phyloP scores from a whole-genome alignment of 768 basidiomycete genomes.

The Mrakia frigida region DNA sequence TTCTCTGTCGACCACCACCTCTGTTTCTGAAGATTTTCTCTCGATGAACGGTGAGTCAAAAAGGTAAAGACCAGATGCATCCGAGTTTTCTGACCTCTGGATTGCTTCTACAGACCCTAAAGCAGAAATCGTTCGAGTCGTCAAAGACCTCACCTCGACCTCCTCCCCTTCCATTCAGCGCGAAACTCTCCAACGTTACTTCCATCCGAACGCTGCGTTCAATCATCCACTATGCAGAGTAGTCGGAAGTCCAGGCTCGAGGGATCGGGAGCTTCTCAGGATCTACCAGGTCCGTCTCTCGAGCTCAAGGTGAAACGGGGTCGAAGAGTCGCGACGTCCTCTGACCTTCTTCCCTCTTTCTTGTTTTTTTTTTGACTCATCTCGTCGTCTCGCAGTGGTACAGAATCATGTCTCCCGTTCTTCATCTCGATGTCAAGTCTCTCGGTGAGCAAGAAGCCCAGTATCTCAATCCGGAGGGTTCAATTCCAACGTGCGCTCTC shows the following conservation, averaged over 20 bases:
- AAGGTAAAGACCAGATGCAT: background rate
- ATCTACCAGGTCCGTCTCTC: background rate
- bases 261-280: background rate
- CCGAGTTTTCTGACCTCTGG: background rate
- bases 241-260: background rate
- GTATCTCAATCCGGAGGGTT: no score
- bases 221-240: background rate
- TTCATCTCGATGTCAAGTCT: background rate
- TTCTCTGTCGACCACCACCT: background rate
- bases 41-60: background rate
- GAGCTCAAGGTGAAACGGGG: background rate
- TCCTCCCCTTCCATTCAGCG: conserved; percentile 4
- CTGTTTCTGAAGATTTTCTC: background rate
- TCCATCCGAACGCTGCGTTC: background rate
- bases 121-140: background rate
- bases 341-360: background rate
- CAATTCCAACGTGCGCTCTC: background rate
- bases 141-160: background rate
- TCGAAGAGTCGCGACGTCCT: background rate
- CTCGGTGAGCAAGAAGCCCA: background rate
- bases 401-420: background rate
- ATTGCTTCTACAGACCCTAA: background rate
- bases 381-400: background rate
- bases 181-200: background rate
- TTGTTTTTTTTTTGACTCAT: background rate